phyloP scores from a whole-genome alignment of 441 rosid species.

The Raphanus hybrid region DNA sequence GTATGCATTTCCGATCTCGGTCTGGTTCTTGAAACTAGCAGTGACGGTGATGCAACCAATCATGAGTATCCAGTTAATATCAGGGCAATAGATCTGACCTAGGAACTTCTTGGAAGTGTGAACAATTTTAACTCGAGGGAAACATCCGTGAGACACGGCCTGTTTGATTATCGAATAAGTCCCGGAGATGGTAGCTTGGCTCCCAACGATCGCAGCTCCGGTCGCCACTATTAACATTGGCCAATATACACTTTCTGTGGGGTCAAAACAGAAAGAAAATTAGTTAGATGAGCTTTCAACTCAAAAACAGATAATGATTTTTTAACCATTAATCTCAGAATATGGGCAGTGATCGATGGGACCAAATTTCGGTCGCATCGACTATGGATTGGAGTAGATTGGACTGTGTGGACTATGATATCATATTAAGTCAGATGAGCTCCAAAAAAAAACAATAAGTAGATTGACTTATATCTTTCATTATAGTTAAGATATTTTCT shows the following conservation, averaged over 20 bases:
- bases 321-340: no score
- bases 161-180: conserved; percentile 93
- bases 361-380: no score
- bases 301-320: no score
- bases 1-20: conserved; percentile 94
- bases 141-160: conserved; percentile 90
- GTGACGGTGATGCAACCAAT: conserved; percentile 93
- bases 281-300: no score
- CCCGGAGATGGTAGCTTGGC: conserved; percentile 95
- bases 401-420: no score
- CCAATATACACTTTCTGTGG: conserved; percentile 80
- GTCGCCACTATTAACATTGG: conserved; percentile 90
- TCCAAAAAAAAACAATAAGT: no score
- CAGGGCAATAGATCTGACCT: conserved; percentile 89
- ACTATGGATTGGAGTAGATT: no score
- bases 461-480: no score
- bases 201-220: conserved; percentile 92
- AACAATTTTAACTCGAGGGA: conserved; percentile 91
- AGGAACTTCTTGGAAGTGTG: conserved; percentile 86
- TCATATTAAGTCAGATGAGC: no score
- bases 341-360: no score
- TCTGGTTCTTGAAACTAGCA: conserved; percentile 85
- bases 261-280: not conserved
- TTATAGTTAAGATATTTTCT: no score
- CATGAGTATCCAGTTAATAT: conserved; percentile 97